A percentile compares a stretch with the other conserved stretches of the same genome.
Conservation (phyloP, 495 filamentous ascomycete species). For the Talaromyces ruber region DNA sequence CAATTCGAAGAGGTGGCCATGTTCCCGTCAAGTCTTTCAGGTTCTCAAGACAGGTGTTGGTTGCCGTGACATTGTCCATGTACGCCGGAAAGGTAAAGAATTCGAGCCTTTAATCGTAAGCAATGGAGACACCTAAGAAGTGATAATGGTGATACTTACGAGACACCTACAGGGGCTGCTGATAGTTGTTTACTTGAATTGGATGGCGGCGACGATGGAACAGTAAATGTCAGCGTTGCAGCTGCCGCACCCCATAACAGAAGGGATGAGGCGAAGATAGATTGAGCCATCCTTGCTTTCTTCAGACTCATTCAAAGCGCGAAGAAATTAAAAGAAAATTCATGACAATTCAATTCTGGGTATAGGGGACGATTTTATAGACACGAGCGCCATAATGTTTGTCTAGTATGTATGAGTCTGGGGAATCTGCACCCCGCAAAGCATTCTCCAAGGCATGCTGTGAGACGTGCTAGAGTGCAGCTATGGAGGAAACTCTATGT, state of each 20-base stretch:
- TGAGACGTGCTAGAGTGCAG: too few species aligned
- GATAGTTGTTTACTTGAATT: conserved; percentile 13
- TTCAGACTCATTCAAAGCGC: neutral
- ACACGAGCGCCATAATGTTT: too few species aligned
- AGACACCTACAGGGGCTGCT: conserved; percentile 42
- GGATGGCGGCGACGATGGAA: neutral
- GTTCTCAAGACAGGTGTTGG: conserved; percentile 45
- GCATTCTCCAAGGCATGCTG: too few species aligned
- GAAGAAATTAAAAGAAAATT: neutral
- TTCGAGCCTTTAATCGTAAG: conserved; percentile 28
- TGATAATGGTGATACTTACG: conserved; percentile 22
- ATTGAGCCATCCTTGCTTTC: neutral
- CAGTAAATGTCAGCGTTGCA: neutral
- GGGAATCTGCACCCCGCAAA: too few species aligned
- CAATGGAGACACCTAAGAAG: too few species aligned
- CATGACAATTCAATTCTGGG: too few species aligned
- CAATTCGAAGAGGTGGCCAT: conserved; percentile 51
- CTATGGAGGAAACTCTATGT: too few species aligned
- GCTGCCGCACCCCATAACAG: neutral
- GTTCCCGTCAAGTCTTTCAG: conserved; percentile 44
- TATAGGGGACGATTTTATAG: too few species aligned
- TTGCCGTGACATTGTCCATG: conserved; percentile 44
- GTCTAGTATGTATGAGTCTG: too few species aligned
- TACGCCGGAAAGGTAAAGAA: conserved; percentile 55
- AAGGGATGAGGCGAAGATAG: neutral